A percentile compares a stretch with the other conserved stretches of the same genome.
Conservation (phyloP, 306 rosid species). For the Senna tora region DNA sequence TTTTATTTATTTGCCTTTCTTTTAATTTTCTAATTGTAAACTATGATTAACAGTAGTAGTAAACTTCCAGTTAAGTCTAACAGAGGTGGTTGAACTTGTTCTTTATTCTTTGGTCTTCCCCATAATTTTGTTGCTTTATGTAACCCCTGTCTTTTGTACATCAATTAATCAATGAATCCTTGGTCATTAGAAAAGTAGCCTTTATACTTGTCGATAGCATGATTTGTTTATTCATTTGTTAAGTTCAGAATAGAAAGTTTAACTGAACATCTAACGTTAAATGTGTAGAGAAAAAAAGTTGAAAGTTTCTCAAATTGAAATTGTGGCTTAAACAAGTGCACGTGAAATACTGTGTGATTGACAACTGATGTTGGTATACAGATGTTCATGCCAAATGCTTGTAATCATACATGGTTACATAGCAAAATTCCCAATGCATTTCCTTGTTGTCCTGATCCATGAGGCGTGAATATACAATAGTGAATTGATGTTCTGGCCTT, state of each 20-base stretch:
- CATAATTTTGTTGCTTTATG: neutral
- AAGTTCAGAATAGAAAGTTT: neutral
- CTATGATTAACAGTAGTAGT: neutral
- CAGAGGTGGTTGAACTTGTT: slow-evolving; percentile 6
- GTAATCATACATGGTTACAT: neutral
- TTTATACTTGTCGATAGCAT: neutral
- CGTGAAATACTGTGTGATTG: slow-evolving; percentile 9
- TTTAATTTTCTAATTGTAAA: slow-evolving; percentile 7
- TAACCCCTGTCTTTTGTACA: slow-evolving; percentile 9
- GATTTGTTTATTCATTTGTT: slow-evolving; percentile 23
- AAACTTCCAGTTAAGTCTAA: neutral
- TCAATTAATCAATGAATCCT: neutral
- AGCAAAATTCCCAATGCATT: neutral
- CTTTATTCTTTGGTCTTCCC: neutral
- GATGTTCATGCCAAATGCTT: slow-evolving; percentile 12
- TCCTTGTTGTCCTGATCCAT: slow-evolving; percentile 18
- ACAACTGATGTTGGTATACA: neutral
- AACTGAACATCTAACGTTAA: neutral
- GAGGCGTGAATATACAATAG: neutral
- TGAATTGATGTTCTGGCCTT: slow-evolving; percentile 24
- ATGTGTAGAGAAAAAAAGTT: slow-evolving; percentile 8
- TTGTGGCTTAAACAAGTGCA: slow-evolving; percentile 21
- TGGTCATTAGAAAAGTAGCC: neutral
- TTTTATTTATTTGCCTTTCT: neutral
- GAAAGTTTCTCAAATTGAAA: slow-evolving; percentile 15